A percentile compares a stretch with the other conserved stretches of the same genome.
Evolutionary conservation across 371 early-diverging fungal genomes (phyloP).

Genomic region (Mortierella sp.): DNA sequence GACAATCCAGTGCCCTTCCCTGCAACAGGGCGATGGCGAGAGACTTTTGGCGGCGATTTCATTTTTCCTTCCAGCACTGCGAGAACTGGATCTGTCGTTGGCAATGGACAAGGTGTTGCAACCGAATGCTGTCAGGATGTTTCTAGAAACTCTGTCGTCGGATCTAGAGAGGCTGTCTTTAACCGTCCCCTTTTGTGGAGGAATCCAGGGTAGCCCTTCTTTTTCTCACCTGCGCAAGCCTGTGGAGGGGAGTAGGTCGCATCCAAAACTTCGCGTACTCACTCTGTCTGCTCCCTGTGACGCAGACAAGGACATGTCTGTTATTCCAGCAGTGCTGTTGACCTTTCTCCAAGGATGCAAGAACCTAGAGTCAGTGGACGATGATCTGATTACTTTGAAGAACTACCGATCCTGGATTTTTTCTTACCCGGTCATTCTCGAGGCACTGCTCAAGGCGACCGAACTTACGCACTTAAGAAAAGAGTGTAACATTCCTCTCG

Average conservation of each 20-base stretch:
- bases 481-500: neutral
- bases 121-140: neutral
- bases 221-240: neutral
- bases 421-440: neutral
- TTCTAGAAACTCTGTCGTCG: neutral
- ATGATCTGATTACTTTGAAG: neutral
- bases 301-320: neutral
- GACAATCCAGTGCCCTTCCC: neutral
- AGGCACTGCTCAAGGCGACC: neutral
- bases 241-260: neutral
- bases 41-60: neutral
- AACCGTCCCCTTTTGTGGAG: neutral
- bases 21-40: neutral
- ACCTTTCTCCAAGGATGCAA: neutral
- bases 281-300: neutral
- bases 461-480: neutral
- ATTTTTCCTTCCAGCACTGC: neutral
- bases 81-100: neutral
- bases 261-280: neutral
- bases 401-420: neutral
- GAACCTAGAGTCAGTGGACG: neutral
- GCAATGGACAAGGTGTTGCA: neutral
- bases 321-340: neutral
- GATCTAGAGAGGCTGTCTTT: neutral
- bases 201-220: neutral